Evolutionary conservation across 2,329 filamentous ascomycete species (phyloP).

Genomic region (Clarireedia homoeocarpa): DNA sequence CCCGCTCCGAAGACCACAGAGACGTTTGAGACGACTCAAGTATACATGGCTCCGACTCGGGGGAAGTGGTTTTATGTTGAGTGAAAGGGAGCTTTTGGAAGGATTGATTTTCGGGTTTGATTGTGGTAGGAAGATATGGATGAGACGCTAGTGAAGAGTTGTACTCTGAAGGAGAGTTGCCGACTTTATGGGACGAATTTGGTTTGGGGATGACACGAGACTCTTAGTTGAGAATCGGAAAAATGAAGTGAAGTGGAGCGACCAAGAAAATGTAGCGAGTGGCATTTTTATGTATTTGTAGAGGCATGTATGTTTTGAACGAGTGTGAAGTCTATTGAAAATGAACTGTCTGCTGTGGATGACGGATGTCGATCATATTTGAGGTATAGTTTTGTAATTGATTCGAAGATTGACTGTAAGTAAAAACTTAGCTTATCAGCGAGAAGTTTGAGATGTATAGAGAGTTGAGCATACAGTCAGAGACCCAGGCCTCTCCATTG

Average conservation of each 20-base stretch:
- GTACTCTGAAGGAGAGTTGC: neutral
- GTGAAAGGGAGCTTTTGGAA: neutral
- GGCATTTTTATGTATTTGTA: neutral
- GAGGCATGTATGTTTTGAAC: neutral
- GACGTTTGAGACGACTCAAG: neutral
- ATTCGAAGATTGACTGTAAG: too few species aligned
- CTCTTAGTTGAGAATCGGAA: neutral
- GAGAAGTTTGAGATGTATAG: too few species aligned
- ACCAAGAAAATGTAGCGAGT: neutral
- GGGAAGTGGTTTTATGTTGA: neutral
- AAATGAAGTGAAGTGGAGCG: neutral
- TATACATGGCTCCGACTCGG: slow-evolving; percentile 1
- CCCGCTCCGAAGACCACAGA: neutral
- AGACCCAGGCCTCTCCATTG: too few species aligned
- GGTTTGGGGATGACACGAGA: neutral
- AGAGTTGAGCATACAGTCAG: too few species aligned
- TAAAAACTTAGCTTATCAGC: too few species aligned
- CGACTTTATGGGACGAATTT: neutral
- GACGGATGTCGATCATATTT: neutral
- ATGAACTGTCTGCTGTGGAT: neutral
- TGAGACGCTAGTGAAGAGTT: too few species aligned
- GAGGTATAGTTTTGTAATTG: neutral
- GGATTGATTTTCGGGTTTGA: neutral
- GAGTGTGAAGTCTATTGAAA: neutral
- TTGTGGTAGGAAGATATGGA: neutral